Base-by-base conservation (phyloP, 2,329 filamentous ascomycete genomes). In the Diaporthe humulicola region DNA sequence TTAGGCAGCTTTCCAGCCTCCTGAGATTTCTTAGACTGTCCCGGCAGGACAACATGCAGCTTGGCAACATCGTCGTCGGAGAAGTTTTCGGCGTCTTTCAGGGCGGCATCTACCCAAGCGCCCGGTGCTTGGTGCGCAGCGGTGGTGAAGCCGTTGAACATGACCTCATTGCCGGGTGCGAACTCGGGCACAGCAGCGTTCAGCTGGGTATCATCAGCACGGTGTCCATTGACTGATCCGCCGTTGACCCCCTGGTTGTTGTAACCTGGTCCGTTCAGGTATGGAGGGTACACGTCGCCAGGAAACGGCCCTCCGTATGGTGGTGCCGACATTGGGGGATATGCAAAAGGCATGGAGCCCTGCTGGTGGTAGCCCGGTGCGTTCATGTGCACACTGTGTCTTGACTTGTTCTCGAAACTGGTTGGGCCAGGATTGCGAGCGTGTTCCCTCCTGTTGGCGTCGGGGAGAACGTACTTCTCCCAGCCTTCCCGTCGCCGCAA, bases 391-490 rank as follows among this genome's bases (percentile, higher is more conserved):
- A 77, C 75, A 38, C 74, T 79, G 74, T 79, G 78, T 52, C 76
- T 67, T 60, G 78, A 77, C 74, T 79, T 79, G 58, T 81, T 80
- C 70, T 79, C 81, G 75, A 80, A 83, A 54, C 83, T 86, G 57
- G 83, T 81, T 40, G 89, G 90, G 4, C 95, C 95, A 25, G 93
- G 90, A 79, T 93, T 94, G 81, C 93, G 94, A 52, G 94, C 94
- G 28, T 90, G 88, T 56, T 91, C 88, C 78, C 95, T 91, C 76
- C 96, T 93, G 76, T 95, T 90, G 17, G 92, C 89, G 80, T 92
- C 88, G 2, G 90, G 89, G 74, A 97, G 85, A 28, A 98, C 90
- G 88, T 95, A 98, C 78, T 92, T 91, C 78, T 93, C 88, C 95
- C 95, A 98, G 36, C 91, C 92, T 28, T 95, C 89, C 36, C 90